phyloP scores from a whole-genome alignment of 2,329 filamentous ascomycete species.

The Dryadomyces sulphureus region DNA sequence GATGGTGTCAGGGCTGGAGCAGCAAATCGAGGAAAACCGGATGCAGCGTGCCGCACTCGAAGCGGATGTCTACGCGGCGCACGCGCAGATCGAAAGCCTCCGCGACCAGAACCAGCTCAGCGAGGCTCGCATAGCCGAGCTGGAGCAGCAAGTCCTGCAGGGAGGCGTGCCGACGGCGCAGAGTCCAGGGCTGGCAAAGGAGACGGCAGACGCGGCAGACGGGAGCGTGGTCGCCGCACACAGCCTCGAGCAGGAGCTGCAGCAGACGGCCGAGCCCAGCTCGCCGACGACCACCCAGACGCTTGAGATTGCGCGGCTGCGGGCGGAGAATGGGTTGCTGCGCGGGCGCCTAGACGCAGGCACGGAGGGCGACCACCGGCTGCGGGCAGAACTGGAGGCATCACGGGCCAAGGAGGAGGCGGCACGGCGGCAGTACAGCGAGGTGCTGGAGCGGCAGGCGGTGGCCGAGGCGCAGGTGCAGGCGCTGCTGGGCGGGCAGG shows the following conservation, averaged over 20 bases:
- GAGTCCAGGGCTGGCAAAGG: constrained; percentile 10
- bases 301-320: constrained; percentile 41
- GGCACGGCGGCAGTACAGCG: constrained; percentile 39
- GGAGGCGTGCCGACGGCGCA: constrained; percentile 13
- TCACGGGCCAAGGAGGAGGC: constrained; percentile 32
- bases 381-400: constrained; percentile 42
- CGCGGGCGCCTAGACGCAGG: constrained; percentile 37
- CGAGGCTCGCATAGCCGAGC: constrained; percentile 40
- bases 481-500: constrained; percentile 34
- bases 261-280: constrained; percentile 27
- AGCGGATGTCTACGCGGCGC: constrained; percentile 31
- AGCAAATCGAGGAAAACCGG: constrained; percentile 27
- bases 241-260: constrained; percentile 46
- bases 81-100: constrained; percentile 19
- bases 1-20: constrained; percentile 14
- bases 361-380: constrained; percentile 35
- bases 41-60: constrained; percentile 24
- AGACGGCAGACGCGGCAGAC: neutral
- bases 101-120: constrained; percentile 29
- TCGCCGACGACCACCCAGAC: constrained; percentile 25
- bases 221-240: neutral
- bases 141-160: constrained; percentile 41
- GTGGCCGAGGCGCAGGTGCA: constrained; percentile 43
- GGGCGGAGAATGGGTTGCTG: constrained; percentile 45
- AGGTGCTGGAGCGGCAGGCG: constrained; percentile 42